phyloP scores from a whole-genome alignment of 2,329 filamentous ascomycete genomes.

The Camptophora hylomeconis region DNA sequence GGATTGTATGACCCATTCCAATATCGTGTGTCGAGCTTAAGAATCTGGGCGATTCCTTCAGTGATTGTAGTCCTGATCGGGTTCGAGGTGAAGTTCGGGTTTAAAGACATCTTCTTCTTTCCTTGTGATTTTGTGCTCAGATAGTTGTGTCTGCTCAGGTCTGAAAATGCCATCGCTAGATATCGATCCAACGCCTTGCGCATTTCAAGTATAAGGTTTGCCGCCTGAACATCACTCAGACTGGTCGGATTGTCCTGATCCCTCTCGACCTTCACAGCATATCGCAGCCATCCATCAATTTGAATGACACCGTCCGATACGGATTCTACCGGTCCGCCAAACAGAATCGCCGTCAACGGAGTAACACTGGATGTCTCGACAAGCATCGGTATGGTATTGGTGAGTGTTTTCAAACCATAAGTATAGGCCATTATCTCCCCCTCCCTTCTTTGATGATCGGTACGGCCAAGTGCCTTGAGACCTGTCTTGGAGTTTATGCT shows the following conservation, averaged over 20 bases:
- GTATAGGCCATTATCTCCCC: constrained; percentile 12
- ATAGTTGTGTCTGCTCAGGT: no score
- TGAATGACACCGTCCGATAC: constrained; percentile 4
- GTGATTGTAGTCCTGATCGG: no score
- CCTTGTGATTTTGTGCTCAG: no score
- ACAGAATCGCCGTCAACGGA: constrained; percentile 11
- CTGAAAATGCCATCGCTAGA: constrained; percentile 6
- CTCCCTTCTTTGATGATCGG: constrained; percentile 1
- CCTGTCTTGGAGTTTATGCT: constrained; percentile 2
- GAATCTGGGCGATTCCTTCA: no score
- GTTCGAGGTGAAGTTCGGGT: no score
- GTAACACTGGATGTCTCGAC: constrained; percentile 13
- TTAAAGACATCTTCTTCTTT: no score
- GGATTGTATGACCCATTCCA: no score
- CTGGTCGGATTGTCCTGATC: no score
- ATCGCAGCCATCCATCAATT: constrained; percentile 12
- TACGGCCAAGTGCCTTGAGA: neutral
- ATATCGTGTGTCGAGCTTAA: no score
- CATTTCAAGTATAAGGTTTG: constrained; percentile 10
- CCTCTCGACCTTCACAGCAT: constrained; percentile 2
- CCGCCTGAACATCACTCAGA: constrained; percentile 1
- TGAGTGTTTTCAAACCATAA: constrained; percentile 4
- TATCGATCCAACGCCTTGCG: constrained; percentile 14
- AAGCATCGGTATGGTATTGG: constrained; percentile 7
- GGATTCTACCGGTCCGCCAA: constrained; percentile 6